A percentile compares a stretch with the other conserved stretches of the same genome.
phyloP scores from a whole-genome alignment of 192 early-diverging fungal species.

The Coemansia sp. region DNA sequence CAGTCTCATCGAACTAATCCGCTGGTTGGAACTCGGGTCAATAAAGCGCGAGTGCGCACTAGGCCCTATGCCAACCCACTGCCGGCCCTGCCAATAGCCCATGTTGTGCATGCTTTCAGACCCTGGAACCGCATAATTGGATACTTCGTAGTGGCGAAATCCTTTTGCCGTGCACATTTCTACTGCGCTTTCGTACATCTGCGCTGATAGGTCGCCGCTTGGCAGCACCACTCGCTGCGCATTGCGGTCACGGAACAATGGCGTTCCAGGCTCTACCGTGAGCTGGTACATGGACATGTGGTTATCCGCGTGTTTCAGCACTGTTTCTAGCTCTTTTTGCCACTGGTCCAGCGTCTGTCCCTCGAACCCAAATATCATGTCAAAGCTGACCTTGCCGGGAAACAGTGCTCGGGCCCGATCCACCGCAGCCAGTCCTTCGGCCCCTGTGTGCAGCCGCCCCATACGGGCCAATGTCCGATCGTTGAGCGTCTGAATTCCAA shows the following conservation, averaged over 20 bases:
- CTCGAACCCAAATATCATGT: slow-evolving; percentile 58
- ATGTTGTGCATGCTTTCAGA: slow-evolving; percentile 53
- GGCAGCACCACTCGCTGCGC: slow-evolving; percentile 24
- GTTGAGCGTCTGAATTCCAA: slow-evolving; percentile 58
- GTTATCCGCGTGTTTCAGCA: slow-evolving; percentile 26
- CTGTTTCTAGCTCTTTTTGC: slow-evolving; percentile 37
- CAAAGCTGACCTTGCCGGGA: slow-evolving; percentile 40
- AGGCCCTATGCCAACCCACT: slow-evolving; percentile 60
- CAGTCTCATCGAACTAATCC: slow-evolving; percentile 24
- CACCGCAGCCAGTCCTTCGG: slow-evolving; percentile 41
- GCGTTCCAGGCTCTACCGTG: slow-evolving; percentile 59
- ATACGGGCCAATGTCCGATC: slow-evolving; percentile 33
- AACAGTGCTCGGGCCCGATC: slow-evolving; percentile 34
- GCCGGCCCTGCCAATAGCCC: slow-evolving; percentile 56
- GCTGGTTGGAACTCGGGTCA: slow-evolving; percentile 23
- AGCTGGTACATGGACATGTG: slow-evolving; percentile 61
- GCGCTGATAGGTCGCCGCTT: slow-evolving; percentile 31
- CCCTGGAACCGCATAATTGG: slow-evolving; percentile 35
- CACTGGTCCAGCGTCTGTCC: slow-evolving; percentile 45
- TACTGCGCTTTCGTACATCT: slow-evolving; percentile 49
- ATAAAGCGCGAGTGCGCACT: slow-evolving; percentile 58
- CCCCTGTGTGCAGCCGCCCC: slow-evolving; percentile 53
- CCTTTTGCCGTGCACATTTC: slow-evolving; percentile 19
- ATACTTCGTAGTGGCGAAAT: slow-evolving; percentile 59
- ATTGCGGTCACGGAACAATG: slow-evolving; percentile 36